Evolutionary conservation across 2,329 filamentous ascomycete species (phyloP), one percentile per base, ranked within the genome.

Genomic region (Phyllosticta capitalensis): DNA sequence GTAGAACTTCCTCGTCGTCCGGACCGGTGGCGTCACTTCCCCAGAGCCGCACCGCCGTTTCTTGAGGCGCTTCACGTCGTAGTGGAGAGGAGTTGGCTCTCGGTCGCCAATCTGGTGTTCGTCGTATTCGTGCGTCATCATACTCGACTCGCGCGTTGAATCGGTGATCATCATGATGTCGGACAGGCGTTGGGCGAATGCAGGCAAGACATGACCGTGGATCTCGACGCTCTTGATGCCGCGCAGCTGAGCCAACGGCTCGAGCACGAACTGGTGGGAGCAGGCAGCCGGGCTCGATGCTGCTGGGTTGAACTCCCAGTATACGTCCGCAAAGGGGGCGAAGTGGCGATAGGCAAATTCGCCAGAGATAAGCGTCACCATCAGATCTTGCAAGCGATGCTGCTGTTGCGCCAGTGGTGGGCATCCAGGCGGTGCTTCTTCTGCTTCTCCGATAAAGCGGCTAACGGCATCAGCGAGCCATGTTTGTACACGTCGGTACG

Each of bases 211-310:
- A 28, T 61, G 60, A 14, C 60, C 60, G 9, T 20, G 20, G n/a
- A 61, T 30, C 12, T 52, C 28, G 14, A 61, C 57, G 5, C 14
- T 19, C 49, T 54, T 54, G 7, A 61, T 49, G n/a, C 57, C 60
- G 10, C 38, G 26, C 56, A 61, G 20, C 24, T 14, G 14, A 3
- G 49, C 53, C 33, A 61, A 19, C 38, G 60, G 60, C 26, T 61
- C 60, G 49, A 61, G 48, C 30, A 61, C 60, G n/a, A 61, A 61
- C 56, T 61, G 60, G 22, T 38, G 60, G 28, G 45, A 48, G 14
- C 49, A 21, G 33, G 28, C 52, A 6, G 38, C 38, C 12, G 38
- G 38, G 38, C 38, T 14, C 17, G 19, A 22, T 21, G 24, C 19
- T 9, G 49, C 60, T 26, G 30, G 54, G 28, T 26, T 3, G 21